Evolutionary conservation across 495 filamentous ascomycete genomes (phyloP).

Genomic region (Neurospora sp.): DNA sequence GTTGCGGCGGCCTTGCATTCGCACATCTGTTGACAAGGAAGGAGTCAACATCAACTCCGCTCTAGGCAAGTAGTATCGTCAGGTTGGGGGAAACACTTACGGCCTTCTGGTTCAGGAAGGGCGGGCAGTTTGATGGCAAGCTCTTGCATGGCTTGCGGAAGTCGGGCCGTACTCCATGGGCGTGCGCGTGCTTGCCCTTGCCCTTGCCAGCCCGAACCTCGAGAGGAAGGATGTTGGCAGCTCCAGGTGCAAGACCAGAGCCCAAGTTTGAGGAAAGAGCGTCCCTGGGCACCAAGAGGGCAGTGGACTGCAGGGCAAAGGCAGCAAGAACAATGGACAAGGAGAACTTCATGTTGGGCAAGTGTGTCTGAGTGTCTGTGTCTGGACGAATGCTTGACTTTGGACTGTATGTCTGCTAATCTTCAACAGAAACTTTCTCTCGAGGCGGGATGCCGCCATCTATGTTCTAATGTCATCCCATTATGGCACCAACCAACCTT

Average conservation of each 20-base stretch:
- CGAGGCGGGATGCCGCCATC: background rate
- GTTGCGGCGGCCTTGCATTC: constrained; percentile 6
- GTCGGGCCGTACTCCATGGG: constrained; percentile 2
- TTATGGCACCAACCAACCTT: background rate
- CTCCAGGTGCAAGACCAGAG: background rate
- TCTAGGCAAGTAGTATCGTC: background rate
- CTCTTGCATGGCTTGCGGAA: constrained; percentile 8
- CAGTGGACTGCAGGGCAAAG: background rate
- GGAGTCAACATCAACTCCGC: background rate
- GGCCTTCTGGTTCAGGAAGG: constrained; percentile 6
- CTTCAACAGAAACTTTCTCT: background rate
- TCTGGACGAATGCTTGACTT: background rate
- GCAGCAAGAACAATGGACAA: background rate
- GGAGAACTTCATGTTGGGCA: constrained; percentile 6
- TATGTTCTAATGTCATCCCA: background rate
- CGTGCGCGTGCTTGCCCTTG: constrained; percentile 1
- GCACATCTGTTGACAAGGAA: constrained; percentile 2
- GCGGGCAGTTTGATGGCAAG: constrained; percentile 4
- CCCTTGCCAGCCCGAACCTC: background rate
- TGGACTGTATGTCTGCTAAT: background rate
- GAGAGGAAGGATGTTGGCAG: background rate
- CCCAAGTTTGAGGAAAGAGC: background rate
- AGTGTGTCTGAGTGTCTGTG: background rate
- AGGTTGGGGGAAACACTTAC: background rate
- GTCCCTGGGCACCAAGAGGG: background rate